Evolutionary conservation across 2,329 filamentous ascomycete species (phyloP).

Genomic region (Ceratocystis papillata): DNA sequence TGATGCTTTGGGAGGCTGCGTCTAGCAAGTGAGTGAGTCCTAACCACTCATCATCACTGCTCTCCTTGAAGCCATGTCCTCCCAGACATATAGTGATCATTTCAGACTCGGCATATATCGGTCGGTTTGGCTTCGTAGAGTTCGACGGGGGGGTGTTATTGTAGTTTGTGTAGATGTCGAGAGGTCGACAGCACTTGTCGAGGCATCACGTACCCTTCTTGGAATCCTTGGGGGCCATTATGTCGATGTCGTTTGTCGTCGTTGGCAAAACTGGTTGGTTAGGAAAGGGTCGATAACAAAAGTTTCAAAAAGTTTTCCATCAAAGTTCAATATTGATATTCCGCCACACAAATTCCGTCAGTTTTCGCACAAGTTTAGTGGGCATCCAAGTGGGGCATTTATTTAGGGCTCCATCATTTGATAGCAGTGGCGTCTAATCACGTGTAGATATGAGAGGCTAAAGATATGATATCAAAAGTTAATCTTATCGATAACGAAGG

Average conservation of each 20-base stretch:
- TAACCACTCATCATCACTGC: constrained; percentile 6
- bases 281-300: constrained; percentile 13
- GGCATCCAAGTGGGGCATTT: constrained; percentile 9
- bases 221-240: constrained; percentile 35
- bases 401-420: constrained; percentile 21
- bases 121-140: constrained; percentile 19
- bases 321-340: constrained; percentile 19
- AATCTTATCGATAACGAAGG: constrained; percentile 15
- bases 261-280: constrained; percentile 24
- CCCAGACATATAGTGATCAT: constrained; percentile 16
- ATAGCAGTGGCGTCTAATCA: background rate
- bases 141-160: constrained; percentile 9
- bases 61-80: constrained; percentile 9
- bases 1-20: constrained; percentile 37
- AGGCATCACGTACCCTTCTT: constrained; percentile 41
- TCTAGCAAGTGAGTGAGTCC: constrained; percentile 10
- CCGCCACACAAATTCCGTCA: constrained; percentile 3
- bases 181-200: constrained; percentile 13
- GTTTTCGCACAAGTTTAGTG: constrained; percentile 15
- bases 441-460: background rate
- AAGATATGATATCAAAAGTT: background rate
- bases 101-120: constrained; percentile 25
- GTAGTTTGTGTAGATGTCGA: background rate
- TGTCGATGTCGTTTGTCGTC: constrained; percentile 26
- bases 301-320: constrained; percentile 12